These are phyloP conservation scores for Ogataea hybrid DNA, from an alignment of 1,139 yeast genomes.

Conservation along the genomic window DNA sequence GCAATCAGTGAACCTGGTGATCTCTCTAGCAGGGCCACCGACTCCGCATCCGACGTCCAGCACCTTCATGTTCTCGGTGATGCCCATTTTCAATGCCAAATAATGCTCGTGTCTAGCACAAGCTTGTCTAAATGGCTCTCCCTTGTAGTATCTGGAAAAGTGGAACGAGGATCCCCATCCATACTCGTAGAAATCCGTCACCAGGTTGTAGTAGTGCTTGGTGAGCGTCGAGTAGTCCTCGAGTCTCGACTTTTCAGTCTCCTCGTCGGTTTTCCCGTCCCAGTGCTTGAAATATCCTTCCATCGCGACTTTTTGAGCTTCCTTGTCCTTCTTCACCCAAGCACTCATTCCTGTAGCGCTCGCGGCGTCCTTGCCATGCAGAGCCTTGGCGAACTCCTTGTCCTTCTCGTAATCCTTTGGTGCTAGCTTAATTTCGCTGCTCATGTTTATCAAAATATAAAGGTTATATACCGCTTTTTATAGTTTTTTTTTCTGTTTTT, in stretches of 20 bases:
- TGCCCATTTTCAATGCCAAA: slow-evolving; percentile 82
- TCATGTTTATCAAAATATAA: slow-evolving; percentile 2
- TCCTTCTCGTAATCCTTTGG: slow-evolving; percentile 48
- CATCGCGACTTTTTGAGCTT: slow-evolving; percentile 80
- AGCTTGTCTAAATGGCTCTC: slow-evolving; percentile 93
- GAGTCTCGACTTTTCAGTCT: slow-evolving; percentile 69
- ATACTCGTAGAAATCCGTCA: slow-evolving; percentile 95
- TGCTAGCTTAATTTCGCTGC: slow-evolving; percentile 26
- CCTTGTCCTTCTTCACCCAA: slow-evolving; percentile 68
- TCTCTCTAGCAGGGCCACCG: slow-evolving; percentile 99
- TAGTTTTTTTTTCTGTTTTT: slow-evolving; percentile 1
- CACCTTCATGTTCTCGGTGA: slow-evolving; percentile 78
- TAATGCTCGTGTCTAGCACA: slow-evolving; percentile 97
- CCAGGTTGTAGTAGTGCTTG: slow-evolving; percentile 94
- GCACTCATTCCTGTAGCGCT: slow-evolving; percentile 73
- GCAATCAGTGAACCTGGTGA: slow-evolving; percentile 86
- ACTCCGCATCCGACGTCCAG: slow-evolving; percentile 99
- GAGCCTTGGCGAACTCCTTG: slow-evolving; percentile 71
- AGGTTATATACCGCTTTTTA: neutral
- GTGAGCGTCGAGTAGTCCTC: slow-evolving; percentile 87
- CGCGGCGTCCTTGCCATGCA: slow-evolving; percentile 75
- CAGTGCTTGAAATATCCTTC: slow-evolving; percentile 95
- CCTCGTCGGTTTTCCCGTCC: slow-evolving; percentile 82
- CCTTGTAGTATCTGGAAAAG: slow-evolving; percentile 88
- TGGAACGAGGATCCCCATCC: slow-evolving; percentile 99